Conservation (phyloP, 805 yeast genomes). For the Candida insectorum region DNA sequence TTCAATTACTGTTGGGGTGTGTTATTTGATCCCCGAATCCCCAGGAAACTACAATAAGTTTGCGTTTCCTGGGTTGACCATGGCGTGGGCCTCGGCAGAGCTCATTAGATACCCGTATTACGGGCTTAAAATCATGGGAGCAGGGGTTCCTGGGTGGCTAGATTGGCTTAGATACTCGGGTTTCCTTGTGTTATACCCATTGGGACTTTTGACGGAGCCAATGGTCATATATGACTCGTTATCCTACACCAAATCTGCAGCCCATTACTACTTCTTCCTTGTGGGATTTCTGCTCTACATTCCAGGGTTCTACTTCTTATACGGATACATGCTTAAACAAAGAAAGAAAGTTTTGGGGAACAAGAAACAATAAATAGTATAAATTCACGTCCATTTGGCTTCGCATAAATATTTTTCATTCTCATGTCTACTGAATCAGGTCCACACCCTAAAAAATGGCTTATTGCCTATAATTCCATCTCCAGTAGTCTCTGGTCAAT, state of each 20-base stretch:
- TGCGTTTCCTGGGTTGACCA: constrained; percentile 18
- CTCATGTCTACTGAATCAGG: neutral
- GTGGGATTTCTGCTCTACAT: constrained; percentile 22
- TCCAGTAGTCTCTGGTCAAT: constrained; percentile 42
- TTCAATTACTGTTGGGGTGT: constrained; percentile 25
- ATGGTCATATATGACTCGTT: constrained; percentile 23
- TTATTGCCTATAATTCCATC: constrained; percentile 39
- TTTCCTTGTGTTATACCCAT: constrained; percentile 27
- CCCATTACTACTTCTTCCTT: constrained; percentile 19
- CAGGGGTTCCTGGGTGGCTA: constrained; percentile 15
- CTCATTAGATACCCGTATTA: constrained; percentile 27
- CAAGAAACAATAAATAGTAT: neutral
- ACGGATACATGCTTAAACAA: constrained; percentile 29
- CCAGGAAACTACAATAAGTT: constrained; percentile 22
- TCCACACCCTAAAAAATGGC: constrained; percentile 29
- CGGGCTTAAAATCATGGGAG: constrained; percentile 15
- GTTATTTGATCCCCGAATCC: constrained; percentile 23
- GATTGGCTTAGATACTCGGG: constrained; percentile 28
- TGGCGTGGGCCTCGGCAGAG: constrained; percentile 31
- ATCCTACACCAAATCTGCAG: constrained; percentile 1
- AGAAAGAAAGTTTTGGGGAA: constrained; percentile 17
- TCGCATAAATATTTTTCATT: too few species aligned
- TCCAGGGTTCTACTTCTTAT: constrained; percentile 28
- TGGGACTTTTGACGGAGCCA: constrained; percentile 26
- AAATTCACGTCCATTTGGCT: too few species aligned